These are phyloP conservation scores for Geotrichum fermentans DNA, from an alignment of 1,139 yeast species.

Conservation along the genomic window DNA sequence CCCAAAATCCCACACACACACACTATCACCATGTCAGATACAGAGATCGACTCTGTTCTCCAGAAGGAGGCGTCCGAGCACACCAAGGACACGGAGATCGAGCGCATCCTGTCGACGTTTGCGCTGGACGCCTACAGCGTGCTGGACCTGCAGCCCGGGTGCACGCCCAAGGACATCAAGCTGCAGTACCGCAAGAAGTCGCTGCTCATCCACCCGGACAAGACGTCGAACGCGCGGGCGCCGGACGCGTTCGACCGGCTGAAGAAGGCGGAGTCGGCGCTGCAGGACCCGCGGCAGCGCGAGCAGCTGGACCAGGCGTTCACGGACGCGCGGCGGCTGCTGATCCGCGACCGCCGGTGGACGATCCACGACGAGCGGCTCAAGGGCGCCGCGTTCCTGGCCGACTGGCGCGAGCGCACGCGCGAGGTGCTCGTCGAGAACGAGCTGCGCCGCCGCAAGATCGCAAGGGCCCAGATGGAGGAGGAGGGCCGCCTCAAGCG, in stretches of 20 bases:
- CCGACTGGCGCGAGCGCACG: constrained; percentile 41
- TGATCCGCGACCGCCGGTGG: constrained; percentile 46
- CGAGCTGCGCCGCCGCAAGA: constrained; percentile 42
- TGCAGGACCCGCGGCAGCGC: constrained; percentile 37
- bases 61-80: constrained; percentile 33
- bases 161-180: constrained; percentile 40
- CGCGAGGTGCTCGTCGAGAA: constrained; percentile 44
- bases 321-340: constrained; percentile 42
- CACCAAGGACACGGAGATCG: constrained; percentile 49
- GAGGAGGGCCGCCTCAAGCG: constrained; percentile 41
- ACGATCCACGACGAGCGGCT: constrained; percentile 40
- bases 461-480: constrained; percentile 41
- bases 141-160: constrained; percentile 52
- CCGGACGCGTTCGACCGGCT: constrained; percentile 57
- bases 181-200: constrained; percentile 55
- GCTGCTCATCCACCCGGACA: constrained; percentile 65
- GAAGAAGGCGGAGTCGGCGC: constrained; percentile 39
- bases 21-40: constrained; percentile 15
- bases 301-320: constrained; percentile 41
- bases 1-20: background rate
- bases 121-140: constrained; percentile 53
- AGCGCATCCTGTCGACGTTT: constrained; percentile 47
- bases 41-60: constrained; percentile 33
- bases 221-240: constrained; percentile 50
- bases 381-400: constrained; percentile 40